Evolutionary conservation across 176 grass and related monocot species (phyloP), one percentile per base, ranked within the genome.

Genomic region (Raddia guianensis): DNA sequence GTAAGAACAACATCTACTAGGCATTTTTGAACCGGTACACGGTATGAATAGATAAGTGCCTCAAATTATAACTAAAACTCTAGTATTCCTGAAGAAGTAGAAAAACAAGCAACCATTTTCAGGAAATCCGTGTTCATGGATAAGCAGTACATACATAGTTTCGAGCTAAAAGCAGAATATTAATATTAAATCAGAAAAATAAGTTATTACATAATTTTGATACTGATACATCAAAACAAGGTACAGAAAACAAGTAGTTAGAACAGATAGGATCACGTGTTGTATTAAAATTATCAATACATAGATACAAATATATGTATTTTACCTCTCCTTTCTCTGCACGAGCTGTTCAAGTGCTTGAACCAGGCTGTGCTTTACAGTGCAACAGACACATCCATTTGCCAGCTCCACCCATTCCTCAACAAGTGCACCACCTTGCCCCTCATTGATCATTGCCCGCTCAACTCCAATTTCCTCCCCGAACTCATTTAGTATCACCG

Each of bases 331-430:
- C 79, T 91, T 98, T 57, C 81, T 85, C 82, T 98, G 95, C 44
- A 98, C 90, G 72, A 98, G 95, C 77, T 93, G 90, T 83, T 98
- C 95, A 48, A 98, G 89, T 54, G 95, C 95, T 88, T 98, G 95
- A 73, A 98, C 95, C 70, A 98, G 79, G 76, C 92, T 98, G 71
- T 98, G 95, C 70, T 98, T 95, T 37, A 98, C 92, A 5, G 92
- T 88, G 79, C 95, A 98, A 88, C 95, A 98, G 73, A 98, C 90
- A 16, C 95, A 98, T 66, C 95, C 95, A 86, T 98, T 98, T 37
- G 92, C 92, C 56, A 98, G 83, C 57, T 98, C 95, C 58, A 98
- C 95, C 95, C 92, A 98, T 64, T 98, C 95, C 80, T 98, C 95
- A 8, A 98, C 86, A 76, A 95, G 78, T 2, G 92, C 90, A 54